Evolutionary conservation across 768 basidiomycete genomes (phyloP), one percentile per base, ranked within the genome.

Genomic region (Pulveroboletus sp.): DNA sequence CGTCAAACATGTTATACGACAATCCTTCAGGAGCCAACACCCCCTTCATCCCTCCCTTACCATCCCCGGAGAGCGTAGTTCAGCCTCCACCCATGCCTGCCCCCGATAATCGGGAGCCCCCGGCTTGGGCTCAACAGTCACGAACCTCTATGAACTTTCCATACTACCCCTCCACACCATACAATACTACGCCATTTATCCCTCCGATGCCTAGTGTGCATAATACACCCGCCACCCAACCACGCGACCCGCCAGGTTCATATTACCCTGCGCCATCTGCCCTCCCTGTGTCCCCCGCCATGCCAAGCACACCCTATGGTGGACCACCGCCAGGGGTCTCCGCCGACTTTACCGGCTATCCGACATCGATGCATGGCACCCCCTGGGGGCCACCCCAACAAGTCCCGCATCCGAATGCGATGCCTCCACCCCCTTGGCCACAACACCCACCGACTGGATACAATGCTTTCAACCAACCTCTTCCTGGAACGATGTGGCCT

Each of bases 41-140:
- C 67, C 76, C 50, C 52, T 78, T 55, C 57, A 67, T 55, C 64
- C 73, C 66, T 34, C 75, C 76, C 47, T 58, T 63, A 6, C 65
- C 69, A 36, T 73, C 54, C 52, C 74, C 56, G 45, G 73, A 56
- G 49, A 61, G 48, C 51, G 49, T 39, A 55, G 68, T 50, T 12
- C 68, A 64, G 16, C 70, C 72, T 27, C 73, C 73, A 4, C 56
- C 61, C n/a, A 56, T 72, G 27, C 73, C 71, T 27, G 39, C 63
- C 4, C 58, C 59, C 3, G 61, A 63, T 38, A 57, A 56, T 22
- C 56, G 56, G 43, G 67, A 62, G 14, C 57, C 56, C 35, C 69
- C 68, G 1, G 41, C 59, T 22, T 76, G 74, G 74, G 58, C 68
- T 30, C 56, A 67, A 26, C 56, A 63, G 7, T 63, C 68, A 17